Evolutionary conservation across 2,329 filamentous ascomycete genomes (phyloP).

Genomic region (Neonectria ditissima): DNA sequence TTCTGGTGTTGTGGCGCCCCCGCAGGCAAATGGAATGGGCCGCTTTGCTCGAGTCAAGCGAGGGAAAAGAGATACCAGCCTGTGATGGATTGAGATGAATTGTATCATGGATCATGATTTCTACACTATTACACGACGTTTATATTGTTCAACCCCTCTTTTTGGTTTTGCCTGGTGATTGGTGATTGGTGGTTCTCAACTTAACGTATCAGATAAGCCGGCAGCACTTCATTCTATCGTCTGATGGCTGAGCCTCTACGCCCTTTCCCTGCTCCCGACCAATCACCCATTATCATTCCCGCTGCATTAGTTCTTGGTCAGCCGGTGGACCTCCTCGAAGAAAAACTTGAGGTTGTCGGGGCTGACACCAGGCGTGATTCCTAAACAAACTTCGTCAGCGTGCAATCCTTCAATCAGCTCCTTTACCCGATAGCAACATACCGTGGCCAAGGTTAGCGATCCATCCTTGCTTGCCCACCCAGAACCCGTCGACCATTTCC

Average conservation of each 20-base stretch:
- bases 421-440: constrained; percentile 55
- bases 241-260: constrained; percentile 4
- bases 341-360: constrained; percentile 94
- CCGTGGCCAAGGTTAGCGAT: constrained; percentile 97
- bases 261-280: not conserved
- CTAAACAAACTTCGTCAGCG: constrained; percentile 56
- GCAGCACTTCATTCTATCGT: constrained; percentile 3
- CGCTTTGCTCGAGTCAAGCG: constrained; percentile 16
- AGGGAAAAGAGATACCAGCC: constrained; percentile 40
- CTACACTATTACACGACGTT: constrained; percentile 38
- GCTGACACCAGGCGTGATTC: constrained; percentile 93
- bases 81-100: constrained; percentile 27
- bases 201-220: constrained; percentile 22
- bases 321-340: constrained; percentile 89
- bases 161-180: constrained; percentile 14
- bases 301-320: constrained; percentile 60
- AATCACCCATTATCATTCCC: not conserved
- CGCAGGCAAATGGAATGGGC: constrained; percentile 21
- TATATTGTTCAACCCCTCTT: constrained; percentile 26
- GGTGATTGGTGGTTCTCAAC: constrained; percentile 5
- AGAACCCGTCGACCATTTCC: constrained; percentile 89
- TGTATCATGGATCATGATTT: constrained; percentile 32
- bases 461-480: constrained; percentile 86
- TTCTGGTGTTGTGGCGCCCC: constrained; percentile 35
- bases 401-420: not conserved